Evolutionary conservation across 2,329 filamentous ascomycete genomes (phyloP), one percentile per base, ranked within the genome.

Genomic region (Diplodia mutila): DNA sequence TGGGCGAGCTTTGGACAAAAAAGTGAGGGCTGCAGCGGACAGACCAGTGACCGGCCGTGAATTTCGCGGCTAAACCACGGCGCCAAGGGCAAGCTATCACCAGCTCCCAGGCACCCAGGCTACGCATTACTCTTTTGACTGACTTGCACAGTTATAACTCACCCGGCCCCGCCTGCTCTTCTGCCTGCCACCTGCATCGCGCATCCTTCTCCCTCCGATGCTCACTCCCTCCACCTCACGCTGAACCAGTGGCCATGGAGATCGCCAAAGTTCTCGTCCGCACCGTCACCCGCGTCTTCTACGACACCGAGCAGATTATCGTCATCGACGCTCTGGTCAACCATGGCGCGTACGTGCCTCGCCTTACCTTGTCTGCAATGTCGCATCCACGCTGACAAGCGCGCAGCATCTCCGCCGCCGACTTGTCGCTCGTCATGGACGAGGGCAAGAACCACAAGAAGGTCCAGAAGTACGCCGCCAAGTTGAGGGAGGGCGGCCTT

Each of bases 401-500:
- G 69, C 52, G 73, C 75, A 89, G 87, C 66, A 85, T 98, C 69
- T 90, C 93, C 75, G 92, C 97, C 75, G 90, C 93, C 75, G 95
- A 99, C 75, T 85, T 99, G 70, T 91, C 92, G 52, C 90, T 93
- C 74, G 84, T 98, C 27, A 90, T 97, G 80, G 77, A 79, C 59
- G 73, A 72, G 18, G 90, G 90, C 70, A 93, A 96, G 81, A 94
- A 97, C 77, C 89, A 90, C 49, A 98, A 99, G 77, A 92, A 96
- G 74, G 86, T 98, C 52, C 93, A 95, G 77, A 96, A 94, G 78
- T 87, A 97, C 34, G 94, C 92, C 78, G 93, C 91, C 69, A 91
- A 89, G 73, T 85, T 99, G 64, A 89, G 89, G 72, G 93, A 97
- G 77, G 93, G 96, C 75, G 90, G 94, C 65, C 89, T 99, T 74